Base-by-base conservation (phyloP, 2,329 filamentous ascomycete species). In the Albifimbria verrucaria region DNA sequence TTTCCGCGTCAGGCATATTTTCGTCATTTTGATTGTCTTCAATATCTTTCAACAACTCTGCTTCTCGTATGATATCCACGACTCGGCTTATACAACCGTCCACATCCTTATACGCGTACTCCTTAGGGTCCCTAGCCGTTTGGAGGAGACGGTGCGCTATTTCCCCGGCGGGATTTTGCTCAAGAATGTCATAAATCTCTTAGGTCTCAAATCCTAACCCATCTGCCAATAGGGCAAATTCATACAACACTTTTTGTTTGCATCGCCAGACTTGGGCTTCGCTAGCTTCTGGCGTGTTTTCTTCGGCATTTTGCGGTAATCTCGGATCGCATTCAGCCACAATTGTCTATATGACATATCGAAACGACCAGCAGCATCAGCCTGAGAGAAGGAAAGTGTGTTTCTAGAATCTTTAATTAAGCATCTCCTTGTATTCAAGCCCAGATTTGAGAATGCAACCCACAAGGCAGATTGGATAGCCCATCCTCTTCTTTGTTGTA, bases 261-360 rank as follows among this genome's bases (percentile, higher is more conserved):
- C 49, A 20, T 53, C 26, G 15, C 45, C 25, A 41, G 9, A 49
- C 21, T 43, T 25, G 2, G 48, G n/a, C 20, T 43, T 52, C 18
- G 42, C 46, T 17, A 54, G 50, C 23, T 52, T 54, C 44, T 50
- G 43, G 24, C 12, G 11, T n/a, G 49, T 50, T 36, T 49, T 36
- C 32, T 48, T 52, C 42, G 47, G 55, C 36, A 57, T 46, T 21
- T 49, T 50, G 22, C 32, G 36, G 32, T 54, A 48, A 28, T 57
- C 51, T 12, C 49, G 51, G 10, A 57, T 51, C 20, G 51, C 47
- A 43, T 48, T 44, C 11, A 57, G 53, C 55, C 47, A 57, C 5
- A 57, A 46, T 36, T 53, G 41, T 36, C 53, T 36, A 43, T 49
- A 57, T 21, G 28, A 32, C 42, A 57, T 15, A 22, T 55, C 48